A percentile compares a stretch with the other conserved stretches of the same genome.
phyloP scores from a whole-genome alignment of 2,329 filamentous ascomycete genomes.

The Monosporascus cannonballus region DNA sequence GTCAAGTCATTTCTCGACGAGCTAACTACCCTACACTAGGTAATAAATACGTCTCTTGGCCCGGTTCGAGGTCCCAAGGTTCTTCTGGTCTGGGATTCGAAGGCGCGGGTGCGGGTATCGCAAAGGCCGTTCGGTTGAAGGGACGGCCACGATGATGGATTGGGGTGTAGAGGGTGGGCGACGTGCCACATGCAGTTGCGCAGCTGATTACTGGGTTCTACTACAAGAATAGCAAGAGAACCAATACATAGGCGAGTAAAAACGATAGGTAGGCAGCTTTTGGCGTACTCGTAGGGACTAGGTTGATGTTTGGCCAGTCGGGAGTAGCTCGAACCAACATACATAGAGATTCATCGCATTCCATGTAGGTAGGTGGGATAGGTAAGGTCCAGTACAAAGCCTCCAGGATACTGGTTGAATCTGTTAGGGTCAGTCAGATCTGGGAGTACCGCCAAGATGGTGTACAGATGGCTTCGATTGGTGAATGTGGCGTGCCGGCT shows the following conservation, averaged over 20 bases:
- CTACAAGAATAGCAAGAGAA: not conserved
- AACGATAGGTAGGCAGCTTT: not conserved
- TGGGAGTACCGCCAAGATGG: not conserved
- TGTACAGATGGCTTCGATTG: not conserved
- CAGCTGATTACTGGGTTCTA: not conserved
- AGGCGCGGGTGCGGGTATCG: not conserved
- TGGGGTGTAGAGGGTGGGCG: no score
- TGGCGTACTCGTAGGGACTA: not conserved
- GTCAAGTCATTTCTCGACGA: constrained; percentile 12
- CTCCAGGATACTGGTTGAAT: not conserved
- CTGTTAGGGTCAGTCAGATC: not conserved
- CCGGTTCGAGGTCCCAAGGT: no score
- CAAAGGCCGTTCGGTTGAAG: not conserved
- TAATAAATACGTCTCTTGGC: not conserved
- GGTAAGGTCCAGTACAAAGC: no score
- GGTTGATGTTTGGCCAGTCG: not conserved
- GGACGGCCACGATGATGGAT: no score
- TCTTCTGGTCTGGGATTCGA: not conserved
- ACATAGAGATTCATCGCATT: not conserved
- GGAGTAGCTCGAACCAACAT: not conserved
- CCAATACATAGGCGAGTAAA: not conserved
- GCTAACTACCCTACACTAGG: not conserved
- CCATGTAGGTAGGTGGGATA: not conserved
- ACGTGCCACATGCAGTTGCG: not conserved
- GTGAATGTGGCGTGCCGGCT: not conserved